A percentile compares a stretch with the other conserved stretches of the same genome.
phyloP scores from a whole-genome alignment of 805 yeast genomes.

The Saturnispora ahearnii region DNA sequence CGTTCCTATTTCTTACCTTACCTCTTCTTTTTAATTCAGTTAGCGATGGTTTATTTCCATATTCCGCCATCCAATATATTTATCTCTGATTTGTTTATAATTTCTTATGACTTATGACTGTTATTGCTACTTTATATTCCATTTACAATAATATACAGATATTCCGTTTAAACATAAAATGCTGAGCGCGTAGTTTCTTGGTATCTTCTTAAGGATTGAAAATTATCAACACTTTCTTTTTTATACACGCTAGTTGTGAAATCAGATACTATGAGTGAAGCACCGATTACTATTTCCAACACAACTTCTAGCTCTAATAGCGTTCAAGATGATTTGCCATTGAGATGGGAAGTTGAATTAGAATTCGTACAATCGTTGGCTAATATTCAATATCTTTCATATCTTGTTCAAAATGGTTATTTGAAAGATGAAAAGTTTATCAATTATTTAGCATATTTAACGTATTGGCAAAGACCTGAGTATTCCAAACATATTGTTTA shows the following conservation, averaged over 20 bases:
- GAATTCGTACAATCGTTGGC: constrained; percentile 91
- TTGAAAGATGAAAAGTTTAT: constrained; percentile 65
- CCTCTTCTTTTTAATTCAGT: too few relatives aligned
- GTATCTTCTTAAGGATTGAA: neutral
- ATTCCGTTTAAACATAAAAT: neutral
- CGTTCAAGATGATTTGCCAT: constrained; percentile 36
- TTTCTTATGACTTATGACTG: neutral
- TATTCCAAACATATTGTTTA: constrained; percentile 65
- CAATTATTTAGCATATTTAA: constrained; percentile 68
- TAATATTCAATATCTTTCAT: constrained; percentile 79
- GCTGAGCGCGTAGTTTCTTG: neutral
- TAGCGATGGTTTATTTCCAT: too few relatives aligned
- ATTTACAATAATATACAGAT: neutral
- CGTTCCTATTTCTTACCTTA: too few relatives aligned
- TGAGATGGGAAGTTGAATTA: constrained; percentile 81
- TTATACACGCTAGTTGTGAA: too few relatives aligned
- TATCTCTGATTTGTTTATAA: neutral
- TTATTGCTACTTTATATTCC: neutral
- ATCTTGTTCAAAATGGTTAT: constrained; percentile 74
- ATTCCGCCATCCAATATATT: too few relatives aligned
- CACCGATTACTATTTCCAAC: neutral
- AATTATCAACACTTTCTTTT: neutral
- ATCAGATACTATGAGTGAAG: neutral
- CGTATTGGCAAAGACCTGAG: constrained; percentile 74
- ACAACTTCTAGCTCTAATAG: neutral